Evolutionary conservation across 2,329 filamentous ascomycete species (phyloP).

Genomic region (Sporothrix humicola): DNA sequence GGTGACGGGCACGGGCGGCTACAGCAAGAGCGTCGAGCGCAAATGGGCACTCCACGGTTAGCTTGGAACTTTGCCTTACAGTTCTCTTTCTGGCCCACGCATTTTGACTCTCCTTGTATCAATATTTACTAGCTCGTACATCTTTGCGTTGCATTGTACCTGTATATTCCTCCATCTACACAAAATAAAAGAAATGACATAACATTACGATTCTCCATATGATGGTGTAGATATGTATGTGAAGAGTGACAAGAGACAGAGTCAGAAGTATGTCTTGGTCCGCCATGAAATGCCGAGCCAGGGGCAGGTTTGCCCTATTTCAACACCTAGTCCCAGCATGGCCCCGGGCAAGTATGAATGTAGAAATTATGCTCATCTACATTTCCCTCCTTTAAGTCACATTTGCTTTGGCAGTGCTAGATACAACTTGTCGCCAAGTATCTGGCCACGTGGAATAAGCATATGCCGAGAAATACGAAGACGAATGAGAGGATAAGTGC

Average conservation of each 20-base stretch:
- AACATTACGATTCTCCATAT: too few relatives aligned
- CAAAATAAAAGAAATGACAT: constrained; percentile 9
- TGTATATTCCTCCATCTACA: constrained; percentile 14
- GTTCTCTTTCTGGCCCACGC: background rate
- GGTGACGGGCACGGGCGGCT: constrained; percentile 42
- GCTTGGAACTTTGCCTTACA: background rate
- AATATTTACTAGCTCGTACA: constrained; percentile 7
- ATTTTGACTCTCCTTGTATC: constrained; percentile 9
- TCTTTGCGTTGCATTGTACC: background rate
- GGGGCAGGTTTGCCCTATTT: background rate
- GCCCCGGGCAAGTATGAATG: too few relatives aligned
- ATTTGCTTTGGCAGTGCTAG: too few relatives aligned
- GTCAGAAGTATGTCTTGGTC: too few relatives aligned
- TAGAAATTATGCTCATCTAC: too few relatives aligned
- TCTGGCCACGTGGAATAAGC: constrained; percentile 21
- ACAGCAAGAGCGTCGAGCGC: constrained; percentile 38
- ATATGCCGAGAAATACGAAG: constrained; percentile 5
- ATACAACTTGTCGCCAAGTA: background rate
- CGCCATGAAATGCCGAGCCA: background rate
- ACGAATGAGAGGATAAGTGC: background rate
- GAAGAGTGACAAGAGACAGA: too few relatives aligned
- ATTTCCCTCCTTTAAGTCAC: too few relatives aligned
- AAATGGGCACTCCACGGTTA: constrained; percentile 35
- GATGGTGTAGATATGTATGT: too few relatives aligned
- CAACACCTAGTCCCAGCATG: too few relatives aligned